Evolutionary conservation across 345 rosid genomes (phyloP), one percentile per base, ranked within the genome.

Genomic region (Psidium guajava): DNA sequence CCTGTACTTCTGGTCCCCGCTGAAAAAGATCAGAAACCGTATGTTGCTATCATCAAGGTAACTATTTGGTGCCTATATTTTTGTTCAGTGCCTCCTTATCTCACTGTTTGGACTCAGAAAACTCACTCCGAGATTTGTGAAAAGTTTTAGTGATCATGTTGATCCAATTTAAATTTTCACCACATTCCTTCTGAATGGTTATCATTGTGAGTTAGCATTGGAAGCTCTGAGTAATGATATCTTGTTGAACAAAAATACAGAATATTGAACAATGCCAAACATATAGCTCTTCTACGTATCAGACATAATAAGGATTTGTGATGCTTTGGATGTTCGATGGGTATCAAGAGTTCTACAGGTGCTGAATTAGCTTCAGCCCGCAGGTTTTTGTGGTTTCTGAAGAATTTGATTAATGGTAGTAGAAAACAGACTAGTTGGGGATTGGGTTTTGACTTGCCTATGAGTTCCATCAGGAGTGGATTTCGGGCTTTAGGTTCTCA

Each of bases 41-140:
- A 98, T 88, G 99, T 96, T 47, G 99, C 99, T 77, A 95, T 98
- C 84, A 95, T 98, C 85, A 98, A 98, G 99, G 99, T 97, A 91
- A 86, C 81, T 82, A 36, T 54, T 25, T 85, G 56, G 83, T 1
- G 50, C 14, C 52, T 64, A n/a, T 25, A 50, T 47, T 25, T 21
- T 49, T 69, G 77, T 69, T 69, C 7, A 18, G 44, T 36, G 47
- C 77, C 80, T 69, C 47, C 25, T 36, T 9, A 69, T 69, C 80
- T 69, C 13, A 42, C 80, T 69, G 80, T 69, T 69, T 36, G 47
- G 80, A 18, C 25, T 56, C 25, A 24, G 75, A 61, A 61, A 11
- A 84, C 47, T 20, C 50, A 0, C 9, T 14, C 74, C 24, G 6
- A 59, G 44, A 27, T n/a, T 20, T 84, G 55, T 58, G 21, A 27